phyloP scores from a whole-genome alignment of 495 filamentous ascomycete species.

The Podospora sp. region DNA sequence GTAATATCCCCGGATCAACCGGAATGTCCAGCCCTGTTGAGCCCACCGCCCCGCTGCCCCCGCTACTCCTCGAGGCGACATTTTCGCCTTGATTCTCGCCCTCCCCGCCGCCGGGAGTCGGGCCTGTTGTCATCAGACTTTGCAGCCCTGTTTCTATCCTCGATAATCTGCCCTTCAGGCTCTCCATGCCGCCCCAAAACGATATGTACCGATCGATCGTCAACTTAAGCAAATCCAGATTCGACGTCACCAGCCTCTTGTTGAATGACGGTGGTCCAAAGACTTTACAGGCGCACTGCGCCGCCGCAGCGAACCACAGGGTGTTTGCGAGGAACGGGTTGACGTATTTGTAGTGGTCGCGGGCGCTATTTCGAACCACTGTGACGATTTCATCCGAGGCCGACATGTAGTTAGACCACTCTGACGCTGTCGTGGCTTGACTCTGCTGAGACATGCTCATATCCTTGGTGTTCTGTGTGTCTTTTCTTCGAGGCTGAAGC shows the following conservation, averaged over 20 bases:
- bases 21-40: not conserved
- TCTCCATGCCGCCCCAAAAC: constrained; percentile 29
- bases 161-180: constrained; percentile 20
- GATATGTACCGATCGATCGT: constrained; percentile 25
- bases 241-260: constrained; percentile 19
- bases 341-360: constrained; percentile 31
- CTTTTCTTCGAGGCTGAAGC: constrained; percentile 1
- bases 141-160: constrained; percentile 25
- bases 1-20: not conserved
- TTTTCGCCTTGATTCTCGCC: not conserved
- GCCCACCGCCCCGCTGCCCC: not conserved
- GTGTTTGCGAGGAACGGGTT: constrained; percentile 38
- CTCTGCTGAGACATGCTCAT: not conserved
- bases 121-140: constrained; percentile 14
- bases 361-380: constrained; percentile 24
- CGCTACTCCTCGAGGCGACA: not conserved
- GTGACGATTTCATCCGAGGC: constrained; percentile 34
- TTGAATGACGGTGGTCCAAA: constrained; percentile 22
- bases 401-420: constrained; percentile 30
- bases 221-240: constrained; percentile 23
- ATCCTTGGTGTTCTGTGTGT: not conserved
- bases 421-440: constrained; percentile 1
- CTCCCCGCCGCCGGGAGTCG: not conserved
- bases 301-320: constrained; percentile 37
- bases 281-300: constrained; percentile 30